These are phyloP conservation scores for Penicillium coprophilum DNA, from an alignment of 495 filamentous ascomycete genomes.

Conservation along the genomic window DNA sequence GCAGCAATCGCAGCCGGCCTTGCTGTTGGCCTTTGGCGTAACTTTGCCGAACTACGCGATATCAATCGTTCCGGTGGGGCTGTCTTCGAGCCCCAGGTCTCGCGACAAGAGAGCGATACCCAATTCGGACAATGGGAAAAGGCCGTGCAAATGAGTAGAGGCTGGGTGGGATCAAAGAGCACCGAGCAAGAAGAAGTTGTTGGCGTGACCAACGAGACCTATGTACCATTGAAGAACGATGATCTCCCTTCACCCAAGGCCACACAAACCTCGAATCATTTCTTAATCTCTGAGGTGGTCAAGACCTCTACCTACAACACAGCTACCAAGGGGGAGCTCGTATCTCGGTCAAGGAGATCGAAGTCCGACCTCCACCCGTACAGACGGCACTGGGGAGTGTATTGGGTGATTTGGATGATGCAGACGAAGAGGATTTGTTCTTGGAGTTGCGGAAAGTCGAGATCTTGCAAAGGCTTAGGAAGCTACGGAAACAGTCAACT, in stretches of 20 bases:
- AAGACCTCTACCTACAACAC: constrained; percentile 1
- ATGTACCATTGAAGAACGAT: background rate
- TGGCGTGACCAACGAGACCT: background rate
- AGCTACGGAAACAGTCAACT: constrained; percentile 28
- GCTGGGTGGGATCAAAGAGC: constrained; percentile 55
- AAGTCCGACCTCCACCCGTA: constrained; percentile 15
- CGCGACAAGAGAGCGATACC: constrained; percentile 54
- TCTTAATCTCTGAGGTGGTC: constrained; percentile 11
- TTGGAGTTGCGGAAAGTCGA: constrained; percentile 43
- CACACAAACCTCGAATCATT: background rate
- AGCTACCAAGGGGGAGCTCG: constrained; percentile 13
- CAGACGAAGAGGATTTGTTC: constrained; percentile 44
- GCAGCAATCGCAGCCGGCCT: constrained; percentile 95
- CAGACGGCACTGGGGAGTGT: constrained; percentile 26
- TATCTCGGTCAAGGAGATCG: constrained; percentile 19
- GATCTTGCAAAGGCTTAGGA: constrained; percentile 44
- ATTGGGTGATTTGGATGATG: constrained; percentile 35
- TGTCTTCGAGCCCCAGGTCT: constrained; percentile 71
- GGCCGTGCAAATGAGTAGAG: constrained; percentile 81
- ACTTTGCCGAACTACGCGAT: constrained; percentile 73
- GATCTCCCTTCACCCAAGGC: background rate
- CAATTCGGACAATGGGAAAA: constrained; percentile 78
- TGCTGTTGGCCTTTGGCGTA: constrained; percentile 77
- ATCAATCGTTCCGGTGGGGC: constrained; percentile 73
- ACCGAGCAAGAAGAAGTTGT: background rate